phyloP scores from a whole-genome alignment of 2,329 filamentous ascomycete species.

The Fusarium guadeloupense region DNA sequence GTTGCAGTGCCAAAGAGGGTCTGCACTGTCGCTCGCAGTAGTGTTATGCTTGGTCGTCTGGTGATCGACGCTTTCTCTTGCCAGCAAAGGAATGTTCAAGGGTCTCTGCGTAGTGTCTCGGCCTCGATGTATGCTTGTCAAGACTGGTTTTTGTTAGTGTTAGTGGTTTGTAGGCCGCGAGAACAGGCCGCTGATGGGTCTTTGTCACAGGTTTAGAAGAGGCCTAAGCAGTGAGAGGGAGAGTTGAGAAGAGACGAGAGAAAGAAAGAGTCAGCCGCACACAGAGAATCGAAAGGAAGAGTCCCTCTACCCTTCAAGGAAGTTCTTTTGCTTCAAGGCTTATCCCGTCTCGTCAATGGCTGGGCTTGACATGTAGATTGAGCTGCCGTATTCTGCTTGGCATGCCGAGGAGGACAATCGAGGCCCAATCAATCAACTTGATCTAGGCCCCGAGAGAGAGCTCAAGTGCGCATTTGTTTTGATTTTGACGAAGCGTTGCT shows the following conservation, averaged over 20 bases:
- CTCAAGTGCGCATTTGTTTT: slow-evolving; percentile 23
- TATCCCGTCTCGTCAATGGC: slow-evolving; percentile 14
- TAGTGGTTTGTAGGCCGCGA: slow-evolving; percentile 18
- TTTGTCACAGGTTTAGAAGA: slow-evolving; percentile 16
- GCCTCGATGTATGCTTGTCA: slow-evolving; percentile 11
- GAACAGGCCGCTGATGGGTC: slow-evolving; percentile 30
- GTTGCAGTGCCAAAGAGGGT: background rate
- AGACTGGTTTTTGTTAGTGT: slow-evolving; percentile 1
- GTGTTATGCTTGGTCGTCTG: background rate
- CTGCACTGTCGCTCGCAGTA: slow-evolving; percentile 1
- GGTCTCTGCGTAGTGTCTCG: slow-evolving; percentile 31
- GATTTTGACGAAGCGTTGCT: slow-evolving; percentile 11
- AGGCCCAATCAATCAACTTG: slow-evolving; percentile 2
- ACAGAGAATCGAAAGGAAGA: slow-evolving; percentile 12
- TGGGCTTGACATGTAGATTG: background rate
- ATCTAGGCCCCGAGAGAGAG: background rate
- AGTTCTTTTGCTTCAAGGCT: slow-evolving; percentile 23
- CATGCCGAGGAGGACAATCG: background rate
- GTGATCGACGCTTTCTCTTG: slow-evolving; percentile 6
- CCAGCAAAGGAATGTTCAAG: slow-evolving; percentile 14
- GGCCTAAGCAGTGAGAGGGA: background rate
- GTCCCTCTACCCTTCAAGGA: slow-evolving; percentile 8
- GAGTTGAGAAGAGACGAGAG: background rate
- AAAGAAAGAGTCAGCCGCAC: background rate
- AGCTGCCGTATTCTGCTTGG: slow-evolving; percentile 30